phyloP scores from a whole-genome alignment of 73 alveolate species.

The Tetrahymena elliotti region DNA sequence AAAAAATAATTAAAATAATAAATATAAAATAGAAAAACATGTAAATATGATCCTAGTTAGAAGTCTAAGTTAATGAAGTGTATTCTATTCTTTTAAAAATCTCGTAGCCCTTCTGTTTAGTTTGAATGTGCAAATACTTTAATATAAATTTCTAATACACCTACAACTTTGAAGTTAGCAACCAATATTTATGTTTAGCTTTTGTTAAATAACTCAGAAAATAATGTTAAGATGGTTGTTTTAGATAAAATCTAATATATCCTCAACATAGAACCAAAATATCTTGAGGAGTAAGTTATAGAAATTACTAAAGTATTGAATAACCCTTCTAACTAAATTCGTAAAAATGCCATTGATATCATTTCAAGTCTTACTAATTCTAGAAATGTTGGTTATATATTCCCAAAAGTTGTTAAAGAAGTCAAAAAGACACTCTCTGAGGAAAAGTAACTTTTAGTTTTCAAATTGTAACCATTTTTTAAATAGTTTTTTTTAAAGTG shows the following conservation, averaged over 20 bases:
- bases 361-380: constrained; percentile 66
- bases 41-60: constrained; percentile 69
- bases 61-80: constrained; percentile 64
- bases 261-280: constrained; percentile 28
- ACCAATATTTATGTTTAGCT: constrained; percentile 54
- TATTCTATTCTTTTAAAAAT: constrained; percentile 56
- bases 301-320: constrained; percentile 55
- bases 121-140: constrained; percentile 79
- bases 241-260: constrained; percentile 51
- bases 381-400: constrained; percentile 70
- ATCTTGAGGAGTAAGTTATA: constrained; percentile 52
- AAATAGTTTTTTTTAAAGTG: constrained; percentile 28
- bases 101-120: constrained; percentile 64
- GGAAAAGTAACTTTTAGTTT: constrained; percentile 40
- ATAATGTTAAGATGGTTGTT: constrained; percentile 69
- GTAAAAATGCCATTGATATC: constrained; percentile 70
- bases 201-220: constrained; percentile 62
- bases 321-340: constrained; percentile 58
- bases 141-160: constrained; percentile 61
- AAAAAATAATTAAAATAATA: neutral
- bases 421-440: constrained; percentile 33
- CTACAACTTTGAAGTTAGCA: constrained; percentile 71
- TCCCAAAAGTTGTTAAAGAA: constrained; percentile 19
- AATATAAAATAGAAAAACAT: constrained; percentile 41
- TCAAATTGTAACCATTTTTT: constrained; percentile 32